phyloP scores from a whole-genome alignment of 306 rosid genomes.

The Elaeagnus macrophylla region DNA sequence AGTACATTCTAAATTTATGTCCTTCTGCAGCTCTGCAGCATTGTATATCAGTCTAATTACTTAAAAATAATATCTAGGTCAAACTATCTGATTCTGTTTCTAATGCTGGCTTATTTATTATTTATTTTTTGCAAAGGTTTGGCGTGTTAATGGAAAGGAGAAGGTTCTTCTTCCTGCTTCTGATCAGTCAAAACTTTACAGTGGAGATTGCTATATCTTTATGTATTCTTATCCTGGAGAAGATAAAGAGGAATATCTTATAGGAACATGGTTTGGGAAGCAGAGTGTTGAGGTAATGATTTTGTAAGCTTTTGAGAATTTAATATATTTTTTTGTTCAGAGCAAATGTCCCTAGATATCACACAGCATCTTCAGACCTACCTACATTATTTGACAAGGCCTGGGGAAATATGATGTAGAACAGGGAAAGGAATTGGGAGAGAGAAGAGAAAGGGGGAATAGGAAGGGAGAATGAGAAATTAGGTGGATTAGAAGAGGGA shows the following conservation, averaged over 20 bases:
- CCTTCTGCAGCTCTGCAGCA: background rate
- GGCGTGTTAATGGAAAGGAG: slow-evolving; percentile 82
- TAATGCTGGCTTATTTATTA: slow-evolving; percentile 23
- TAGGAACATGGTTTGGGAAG: slow-evolving; percentile 92
- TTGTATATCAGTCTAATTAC: slow-evolving; percentile 11
- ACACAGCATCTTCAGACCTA: too few species aligned
- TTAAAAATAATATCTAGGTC: slow-evolving; percentile 6
- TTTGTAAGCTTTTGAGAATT: background rate
- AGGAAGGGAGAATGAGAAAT: too few species aligned
- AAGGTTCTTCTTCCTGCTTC: slow-evolving; percentile 60
- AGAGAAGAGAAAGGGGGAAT: too few species aligned
- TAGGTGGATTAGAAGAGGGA: too few species aligned
- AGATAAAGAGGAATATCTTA: slow-evolving; percentile 75
- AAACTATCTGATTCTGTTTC: slow-evolving; percentile 18
- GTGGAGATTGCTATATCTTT: slow-evolving; percentile 87
- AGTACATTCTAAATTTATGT: too few species aligned
- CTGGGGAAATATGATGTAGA: too few species aligned
- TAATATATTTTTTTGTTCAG: background rate
- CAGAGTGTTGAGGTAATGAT: slow-evolving; percentile 77
- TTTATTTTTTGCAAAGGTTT: slow-evolving; percentile 72
- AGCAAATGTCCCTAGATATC: too few species aligned
- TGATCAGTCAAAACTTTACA: slow-evolving; percentile 81
- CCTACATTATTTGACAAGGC: too few species aligned
- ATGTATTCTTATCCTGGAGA: slow-evolving; percentile 92
- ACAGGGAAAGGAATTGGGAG: too few species aligned